Conservation (phyloP, 2,329 filamentous ascomycete species). For the Tolypocladium inflatum region DNA sequence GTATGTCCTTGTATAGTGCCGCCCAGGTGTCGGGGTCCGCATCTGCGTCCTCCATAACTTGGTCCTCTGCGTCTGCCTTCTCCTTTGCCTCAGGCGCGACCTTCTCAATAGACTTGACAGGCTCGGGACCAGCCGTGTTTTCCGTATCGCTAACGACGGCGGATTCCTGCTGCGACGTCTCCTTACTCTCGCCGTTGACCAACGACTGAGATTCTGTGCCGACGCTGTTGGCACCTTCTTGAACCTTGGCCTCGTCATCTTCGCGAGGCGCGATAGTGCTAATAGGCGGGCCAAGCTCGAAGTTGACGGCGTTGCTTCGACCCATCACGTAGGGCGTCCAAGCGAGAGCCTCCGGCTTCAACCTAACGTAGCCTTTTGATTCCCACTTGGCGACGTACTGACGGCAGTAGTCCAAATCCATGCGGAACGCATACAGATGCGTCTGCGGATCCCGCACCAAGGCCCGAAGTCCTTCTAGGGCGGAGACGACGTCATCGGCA, state of each 20-base stretch:
- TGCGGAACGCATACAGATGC: slow-evolving; percentile 77
- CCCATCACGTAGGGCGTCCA: slow-evolving; percentile 99
- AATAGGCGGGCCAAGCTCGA: slow-evolving; percentile 71
- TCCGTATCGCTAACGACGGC: slow-evolving; percentile 2
- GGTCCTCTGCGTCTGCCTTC: slow-evolving; percentile 13
- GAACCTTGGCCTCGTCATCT: slow-evolving; percentile 46
- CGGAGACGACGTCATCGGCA: slow-evolving; percentile 89
- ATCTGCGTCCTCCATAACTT: slow-evolving; percentile 16
- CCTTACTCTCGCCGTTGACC: slow-evolving; percentile 12
- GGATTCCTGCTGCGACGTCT: neutral
- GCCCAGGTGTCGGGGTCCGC: slow-evolving; percentile 30
- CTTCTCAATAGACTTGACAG: slow-evolving; percentile 21
- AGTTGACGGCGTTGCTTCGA: slow-evolving; percentile 69
- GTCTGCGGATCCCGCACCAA: slow-evolving; percentile 85
- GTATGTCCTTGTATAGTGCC: slow-evolving; percentile 46
- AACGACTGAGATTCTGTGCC: slow-evolving; percentile 10
- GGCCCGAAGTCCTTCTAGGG: slow-evolving; percentile 79
- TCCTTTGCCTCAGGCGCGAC: slow-evolving; percentile 21
- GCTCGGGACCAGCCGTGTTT: slow-evolving; percentile 10
- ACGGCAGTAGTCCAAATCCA: slow-evolving; percentile 77
- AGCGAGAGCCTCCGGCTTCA: slow-evolving; percentile 70
- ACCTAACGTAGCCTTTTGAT: slow-evolving; percentile 74
- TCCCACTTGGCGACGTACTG: slow-evolving; percentile 88
- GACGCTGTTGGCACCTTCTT: slow-evolving; percentile 18
- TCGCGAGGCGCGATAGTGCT: slow-evolving; percentile 84